Base-by-base conservation (phyloP, 2,329 filamentous ascomycete genomes). In the Botrytis cinerea region DNA sequence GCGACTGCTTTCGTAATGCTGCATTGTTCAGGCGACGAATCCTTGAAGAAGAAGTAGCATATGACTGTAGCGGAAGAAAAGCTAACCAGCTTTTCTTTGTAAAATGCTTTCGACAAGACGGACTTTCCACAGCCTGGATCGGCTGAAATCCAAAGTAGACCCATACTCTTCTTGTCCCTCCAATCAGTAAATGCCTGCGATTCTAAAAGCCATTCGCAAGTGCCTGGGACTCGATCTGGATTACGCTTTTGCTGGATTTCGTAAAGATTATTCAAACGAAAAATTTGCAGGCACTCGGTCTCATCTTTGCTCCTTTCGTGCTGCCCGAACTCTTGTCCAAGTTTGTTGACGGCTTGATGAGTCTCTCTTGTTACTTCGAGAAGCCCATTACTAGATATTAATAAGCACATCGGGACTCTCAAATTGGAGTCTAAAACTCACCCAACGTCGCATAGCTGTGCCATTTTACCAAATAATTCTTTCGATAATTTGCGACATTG, bases 91-190 rank as follows among this genome's bases (percentile, higher is more conserved):
- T 12, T 43, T 16, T 71, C 59, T 3, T 63, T 16, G 4, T 32
- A 8, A 2, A 64, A 48, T 7, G 69, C 43, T 54, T 60, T 61
- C 2, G 69, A 71, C 4, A 71, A 8, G 5, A 71, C 69, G 7
- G 59, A 71, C n/a, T 71, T 71, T 20, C 69, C 69, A 35, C 69
- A 71, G 3, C 69, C 69, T 22, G 69, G 69, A 64, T 64, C 57
- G 2, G 69, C 69, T 18, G 40, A 71, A 7, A 71, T 40, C 54
- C 69, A 71, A 20, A 71, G 69, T 5, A 71, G 46, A 35, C n/a
- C 45, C 16, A 40, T 4, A 6, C n/a, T 35, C 40, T 35, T 25
- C 10, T 25, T 25, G 8, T 45, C n/a, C 25, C 32, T 22, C 69
- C 69, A 71, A 4, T 43, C 20, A 12, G n/a, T 18, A n/a, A 62